Conservation (phyloP, 1,139 yeast genomes). For the Insectozyma bohioensis region DNA sequence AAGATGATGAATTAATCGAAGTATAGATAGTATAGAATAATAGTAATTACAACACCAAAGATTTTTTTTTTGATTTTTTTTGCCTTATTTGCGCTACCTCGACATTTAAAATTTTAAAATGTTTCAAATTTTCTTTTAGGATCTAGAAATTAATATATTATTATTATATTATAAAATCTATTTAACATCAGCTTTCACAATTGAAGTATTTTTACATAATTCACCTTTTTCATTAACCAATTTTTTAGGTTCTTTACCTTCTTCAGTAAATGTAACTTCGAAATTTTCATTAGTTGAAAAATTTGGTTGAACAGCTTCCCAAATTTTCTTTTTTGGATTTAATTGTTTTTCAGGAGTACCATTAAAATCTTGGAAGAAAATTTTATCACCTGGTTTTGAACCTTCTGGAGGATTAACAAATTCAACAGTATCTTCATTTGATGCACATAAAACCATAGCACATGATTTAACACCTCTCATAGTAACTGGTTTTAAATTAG, state of each 20-base stretch:
- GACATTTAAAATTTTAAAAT: too few relatives aligned
- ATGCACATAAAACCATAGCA: slow-evolving; percentile 97
- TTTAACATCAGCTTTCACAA: slow-evolving; percentile 74
- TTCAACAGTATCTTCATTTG: slow-evolving; percentile 69
- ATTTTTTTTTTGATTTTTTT: too few relatives aligned
- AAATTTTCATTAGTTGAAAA: slow-evolving; percentile 77
- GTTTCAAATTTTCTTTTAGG: too few relatives aligned
- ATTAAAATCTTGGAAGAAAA: slow-evolving; percentile 88
- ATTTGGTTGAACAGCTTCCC: slow-evolving; percentile 92
- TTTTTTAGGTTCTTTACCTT: slow-evolving; percentile 74
- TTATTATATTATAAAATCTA: too few relatives aligned
- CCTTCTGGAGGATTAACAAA: slow-evolving; percentile 94
- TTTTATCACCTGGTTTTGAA: slow-evolving; percentile 94
- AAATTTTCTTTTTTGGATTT: slow-evolving; percentile 97
- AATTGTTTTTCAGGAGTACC: slow-evolving; percentile 88
- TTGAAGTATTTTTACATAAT: slow-evolving; percentile 63
- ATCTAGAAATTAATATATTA: too few relatives aligned
- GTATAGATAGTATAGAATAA: too few relatives aligned
- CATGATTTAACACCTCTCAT: slow-evolving; percentile 88
- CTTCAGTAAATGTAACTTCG: slow-evolving; percentile 80
- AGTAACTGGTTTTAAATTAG: slow-evolving; percentile 64
- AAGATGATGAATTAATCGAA: slow-evolving; percentile 15
- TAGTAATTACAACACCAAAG: too few relatives aligned
- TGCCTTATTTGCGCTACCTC: too few relatives aligned
- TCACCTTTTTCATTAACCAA: slow-evolving; percentile 79